A percentile compares a stretch with the other conserved stretches of the same genome.
Evolutionary conservation across 768 basidiomycete species (phyloP).

Genomic region (Lentinula raphanica): DNA sequence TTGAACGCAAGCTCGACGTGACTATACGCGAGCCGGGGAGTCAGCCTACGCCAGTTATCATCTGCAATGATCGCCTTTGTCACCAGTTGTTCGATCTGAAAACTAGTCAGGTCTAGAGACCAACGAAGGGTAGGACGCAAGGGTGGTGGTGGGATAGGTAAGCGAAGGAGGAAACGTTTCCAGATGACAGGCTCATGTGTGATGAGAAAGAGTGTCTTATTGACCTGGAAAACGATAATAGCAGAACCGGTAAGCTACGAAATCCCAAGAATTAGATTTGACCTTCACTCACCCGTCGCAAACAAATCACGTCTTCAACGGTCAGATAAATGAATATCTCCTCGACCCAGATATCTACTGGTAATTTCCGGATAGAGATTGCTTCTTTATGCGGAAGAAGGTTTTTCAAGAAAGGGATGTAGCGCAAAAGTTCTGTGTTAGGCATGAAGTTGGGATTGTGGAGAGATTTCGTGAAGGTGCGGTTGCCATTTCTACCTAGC

Average conservation of each 20-base stretch:
- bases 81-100: conserved; percentile 54
- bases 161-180: conserved; percentile 54
- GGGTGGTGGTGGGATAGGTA: conserved; percentile 54
- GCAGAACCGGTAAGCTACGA: not conserved
- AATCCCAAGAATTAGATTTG: not conserved
- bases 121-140: conserved; percentile 55
- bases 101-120: conserved; percentile 28
- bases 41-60: conserved; percentile 47
- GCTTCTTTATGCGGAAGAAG: not conserved
- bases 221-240: conserved; percentile 41
- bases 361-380: conserved; percentile 19
- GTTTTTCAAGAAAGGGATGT: conserved; percentile 1
- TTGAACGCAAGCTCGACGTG: conserved; percentile 25
- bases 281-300: conserved; percentile 40
- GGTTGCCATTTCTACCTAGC: not conserved
- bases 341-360: conserved; percentile 39
- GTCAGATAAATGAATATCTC: conserved; percentile 34
- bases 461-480: not conserved
- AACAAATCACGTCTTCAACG: conserved; percentile 42
- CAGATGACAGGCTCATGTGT: conserved; percentile 67
- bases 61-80: conserved; percentile 55
- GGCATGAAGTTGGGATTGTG: conserved; percentile 3
- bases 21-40: conserved; percentile 28
- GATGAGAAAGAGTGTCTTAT: conserved; percentile 53
- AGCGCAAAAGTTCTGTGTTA: not conserved